Evolutionary conservation across 2,329 filamentous ascomycete species (phyloP).

Genomic region (Pseudogymnoascus sp.): DNA sequence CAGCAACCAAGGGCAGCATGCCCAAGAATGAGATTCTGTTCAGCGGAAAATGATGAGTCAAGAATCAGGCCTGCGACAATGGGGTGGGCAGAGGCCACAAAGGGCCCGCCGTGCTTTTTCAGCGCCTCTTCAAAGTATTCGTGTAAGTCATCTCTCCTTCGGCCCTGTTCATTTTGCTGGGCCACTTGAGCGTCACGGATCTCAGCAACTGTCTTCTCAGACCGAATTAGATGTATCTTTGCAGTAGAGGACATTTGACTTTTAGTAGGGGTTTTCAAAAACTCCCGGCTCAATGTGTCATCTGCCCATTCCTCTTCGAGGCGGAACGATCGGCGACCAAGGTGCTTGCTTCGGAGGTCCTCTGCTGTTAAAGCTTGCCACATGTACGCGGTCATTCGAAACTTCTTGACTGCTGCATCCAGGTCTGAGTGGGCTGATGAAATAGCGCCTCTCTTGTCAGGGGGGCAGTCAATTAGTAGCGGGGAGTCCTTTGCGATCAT

Average conservation of each 20-base stretch:
- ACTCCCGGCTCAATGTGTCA: slow-evolving; percentile 48
- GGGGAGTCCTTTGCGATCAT: slow-evolving; percentile 62
- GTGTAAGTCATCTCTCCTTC: slow-evolving; percentile 47
- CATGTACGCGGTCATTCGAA: slow-evolving; percentile 64
- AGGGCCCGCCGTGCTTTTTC: slow-evolving; percentile 34
- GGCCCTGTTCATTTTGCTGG: slow-evolving; percentile 51
- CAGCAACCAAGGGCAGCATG: slow-evolving; percentile 54
- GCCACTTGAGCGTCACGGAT: slow-evolving; percentile 55
- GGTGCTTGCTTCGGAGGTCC: slow-evolving; percentile 61
- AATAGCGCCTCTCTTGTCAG: slow-evolving; percentile 46
- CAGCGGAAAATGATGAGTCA: slow-evolving; percentile 58
- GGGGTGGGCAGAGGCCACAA: slow-evolving; percentile 36
- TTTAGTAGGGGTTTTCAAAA: slow-evolving; percentile 10
- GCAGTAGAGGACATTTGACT: slow-evolving; percentile 30
- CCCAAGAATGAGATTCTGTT: slow-evolving; percentile 49
- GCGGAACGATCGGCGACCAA: slow-evolving; percentile 61
- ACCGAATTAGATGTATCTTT: slow-evolving; percentile 61
- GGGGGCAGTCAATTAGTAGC: slow-evolving; percentile 59
- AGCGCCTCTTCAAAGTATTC: slow-evolving; percentile 34
- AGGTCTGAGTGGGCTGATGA: slow-evolving; percentile 43
- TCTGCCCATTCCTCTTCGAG: slow-evolving; percentile 67
- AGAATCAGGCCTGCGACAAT: slow-evolving; percentile 64
- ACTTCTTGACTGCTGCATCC: slow-evolving; percentile 59
- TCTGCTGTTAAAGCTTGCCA: slow-evolving; percentile 72
- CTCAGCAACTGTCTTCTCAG: slow-evolving; percentile 57